Percentiles rank a stretch among this genome's conserved stretches.
These are phyloP conservation scores for Debaryomyces fabryi DNA, from an alignment of 1,139 yeast genomes.

Conservation along the genomic window DNA sequence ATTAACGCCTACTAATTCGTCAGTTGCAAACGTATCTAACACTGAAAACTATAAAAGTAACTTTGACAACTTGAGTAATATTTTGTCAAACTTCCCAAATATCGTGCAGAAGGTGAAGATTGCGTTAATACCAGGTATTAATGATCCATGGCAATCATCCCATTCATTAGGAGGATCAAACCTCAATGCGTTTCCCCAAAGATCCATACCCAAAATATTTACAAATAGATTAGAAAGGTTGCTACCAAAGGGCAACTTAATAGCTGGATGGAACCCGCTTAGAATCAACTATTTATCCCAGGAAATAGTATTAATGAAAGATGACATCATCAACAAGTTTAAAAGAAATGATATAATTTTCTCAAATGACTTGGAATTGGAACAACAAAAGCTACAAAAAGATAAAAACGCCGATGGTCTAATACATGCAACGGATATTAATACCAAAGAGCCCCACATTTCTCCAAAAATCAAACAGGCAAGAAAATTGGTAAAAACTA, in stretches of 20 bases:
- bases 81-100: conserved; percentile 38
- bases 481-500: conserved; percentile 72
- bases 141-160: conserved; percentile 91
- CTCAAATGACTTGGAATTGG: conserved; percentile 43
- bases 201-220: conserved; percentile 69
- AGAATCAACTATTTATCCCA: conserved; percentile 79
- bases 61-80: conserved; percentile 72
- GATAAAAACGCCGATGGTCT: conserved; percentile 17
- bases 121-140: conserved; percentile 80
- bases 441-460: conserved; percentile 26
- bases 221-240: conserved; percentile 66
- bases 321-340: conserved; percentile 69
- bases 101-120: conserved; percentile 45
- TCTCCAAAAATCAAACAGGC: conserved; percentile 59
- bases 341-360: conserved; percentile 68
- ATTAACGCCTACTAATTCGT: conserved; percentile 48
- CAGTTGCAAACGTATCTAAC: conserved; percentile 45
- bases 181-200: conserved; percentile 68
- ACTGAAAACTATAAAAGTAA: conserved; percentile 64
- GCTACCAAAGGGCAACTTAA: conserved; percentile 57
- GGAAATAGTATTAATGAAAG: conserved; percentile 75
- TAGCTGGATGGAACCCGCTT: conserved; percentile 74
- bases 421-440: conserved; percentile 17
- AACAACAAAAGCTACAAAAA: conserved; percentile 22
- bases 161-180: conserved; percentile 65